Conservation (phyloP, 192 early-diverging fungal species). For the Cetraspora pellucida region DNA sequence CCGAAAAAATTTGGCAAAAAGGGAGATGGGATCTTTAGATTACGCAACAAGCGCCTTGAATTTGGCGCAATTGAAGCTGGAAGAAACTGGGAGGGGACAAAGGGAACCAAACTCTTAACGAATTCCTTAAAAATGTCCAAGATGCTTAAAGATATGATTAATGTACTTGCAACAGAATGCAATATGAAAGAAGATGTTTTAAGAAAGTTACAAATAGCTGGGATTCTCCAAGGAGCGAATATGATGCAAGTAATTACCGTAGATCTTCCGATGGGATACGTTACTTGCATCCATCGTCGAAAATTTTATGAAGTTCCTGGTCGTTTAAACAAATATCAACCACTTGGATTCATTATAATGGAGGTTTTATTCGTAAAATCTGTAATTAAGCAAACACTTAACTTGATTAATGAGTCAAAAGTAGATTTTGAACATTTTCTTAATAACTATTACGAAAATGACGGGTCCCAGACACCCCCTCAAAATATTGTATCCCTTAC, state of each 20-base stretch:
- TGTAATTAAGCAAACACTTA: conserved; percentile 10
- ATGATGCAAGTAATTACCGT: conserved; percentile 6
- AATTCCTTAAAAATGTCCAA: conserved; percentile 19
- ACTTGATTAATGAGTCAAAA: conserved; percentile 5
- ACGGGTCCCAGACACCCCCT: conserved; percentile 4
- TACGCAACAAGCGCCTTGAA: conserved; percentile 4
- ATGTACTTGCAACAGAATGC: conserved; percentile 4
- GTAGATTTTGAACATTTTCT: conserved; percentile 27
- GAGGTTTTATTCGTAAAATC: conserved; percentile 12
- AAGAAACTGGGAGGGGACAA: background rate
- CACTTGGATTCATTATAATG: conserved; percentile 10
- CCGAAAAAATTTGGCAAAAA: conserved; percentile 16
- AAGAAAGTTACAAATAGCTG: conserved; percentile 13
- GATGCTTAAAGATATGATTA: conserved; percentile 22
- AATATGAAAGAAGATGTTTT: conserved; percentile 26
- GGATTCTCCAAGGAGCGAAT: conserved; percentile 21
- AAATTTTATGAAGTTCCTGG: conserved; percentile 25
- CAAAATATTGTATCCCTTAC: background rate
- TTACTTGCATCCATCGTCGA: background rate
- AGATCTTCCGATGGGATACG: conserved; percentile 5
- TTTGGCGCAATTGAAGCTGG: conserved; percentile 19
- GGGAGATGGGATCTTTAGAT: conserved; percentile 19
- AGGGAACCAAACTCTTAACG: conserved; percentile 8
- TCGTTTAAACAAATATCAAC: background rate
- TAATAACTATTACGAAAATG: background rate